These are phyloP conservation scores for Porcisia deanei DNA, from an alignment of 208 protist species.

Conservation along the genomic window DNA sequence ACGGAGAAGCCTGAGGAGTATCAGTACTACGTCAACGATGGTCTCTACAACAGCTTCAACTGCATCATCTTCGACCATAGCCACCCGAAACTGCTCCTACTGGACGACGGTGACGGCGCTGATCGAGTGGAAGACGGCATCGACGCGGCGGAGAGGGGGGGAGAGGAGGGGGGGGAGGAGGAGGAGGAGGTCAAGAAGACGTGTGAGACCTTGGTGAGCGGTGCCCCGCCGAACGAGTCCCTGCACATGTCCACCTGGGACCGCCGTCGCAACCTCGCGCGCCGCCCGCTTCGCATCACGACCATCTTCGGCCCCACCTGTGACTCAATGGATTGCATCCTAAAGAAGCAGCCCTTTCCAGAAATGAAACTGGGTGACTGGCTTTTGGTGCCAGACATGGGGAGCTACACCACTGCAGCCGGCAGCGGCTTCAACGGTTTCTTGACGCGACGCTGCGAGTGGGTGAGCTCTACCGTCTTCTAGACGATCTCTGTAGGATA, in stretches of 20 bases:
- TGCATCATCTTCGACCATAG: constrained; percentile 86
- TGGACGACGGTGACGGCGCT: constrained; percentile 40
- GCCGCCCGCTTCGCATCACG: constrained; percentile 47
- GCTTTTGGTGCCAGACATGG: constrained; percentile 78
- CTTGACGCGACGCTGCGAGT: constrained; percentile 49
- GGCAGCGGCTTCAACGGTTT: constrained; percentile 86
- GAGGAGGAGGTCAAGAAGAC: constrained; percentile 19
- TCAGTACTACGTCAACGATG: constrained; percentile 89
- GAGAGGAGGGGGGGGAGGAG: constrained; percentile 20
- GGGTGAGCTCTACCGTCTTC: constrained; percentile 42
- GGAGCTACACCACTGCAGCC: constrained; percentile 86
- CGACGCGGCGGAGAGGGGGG: background rate
- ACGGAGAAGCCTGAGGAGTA: constrained; percentile 40
- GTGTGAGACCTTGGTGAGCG: constrained; percentile 18
- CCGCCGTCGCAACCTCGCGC: constrained; percentile 18
- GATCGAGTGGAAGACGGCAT: constrained; percentile 3
- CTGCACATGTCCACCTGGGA: constrained; percentile 23
- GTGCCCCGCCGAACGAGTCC: constrained; percentile 15
- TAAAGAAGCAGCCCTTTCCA: constrained; percentile 67
- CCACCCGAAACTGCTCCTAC: constrained; percentile 48
- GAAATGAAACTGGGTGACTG: constrained; percentile 84
- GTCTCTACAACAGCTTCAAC: constrained; percentile 89
- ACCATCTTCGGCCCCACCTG: constrained; percentile 90
- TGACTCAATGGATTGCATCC: constrained; percentile 82
- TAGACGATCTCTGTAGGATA: background rate